Base-by-base conservation (phyloP, 352 stramenopile species). In the Phytopythium litorale region DNA sequence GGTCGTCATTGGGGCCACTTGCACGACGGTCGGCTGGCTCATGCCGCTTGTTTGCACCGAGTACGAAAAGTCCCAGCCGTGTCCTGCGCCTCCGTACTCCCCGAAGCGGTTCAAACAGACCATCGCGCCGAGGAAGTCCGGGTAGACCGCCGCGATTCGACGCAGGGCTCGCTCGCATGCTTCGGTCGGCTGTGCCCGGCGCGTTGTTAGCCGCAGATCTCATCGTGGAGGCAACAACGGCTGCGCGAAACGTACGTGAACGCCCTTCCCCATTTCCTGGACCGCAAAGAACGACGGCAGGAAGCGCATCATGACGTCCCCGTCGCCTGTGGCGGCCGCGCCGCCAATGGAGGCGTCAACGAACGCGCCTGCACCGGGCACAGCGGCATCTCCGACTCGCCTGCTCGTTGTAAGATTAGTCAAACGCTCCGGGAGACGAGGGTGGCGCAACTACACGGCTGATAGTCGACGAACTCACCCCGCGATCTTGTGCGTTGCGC, bases 271-370 rank as follows among this genome's bases (percentile, higher is more conserved):
- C 86, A 94, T 94, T 58, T 93, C 81, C 57, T 92, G 79, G 0
- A 94, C 86, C 0, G 86, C 86, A 38, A 88, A 78, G 65, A 89
- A 95, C 18, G 91, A 84, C 7, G 89, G 91, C 35, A 96, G 50
- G 64, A 97, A 97, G 13, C 89, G 85, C 89, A 97, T 96, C 88
- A 97, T 97, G 32, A 97, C 68, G 65, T 97, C 91, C 28, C 89
- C 91, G 59, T 97, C 89, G 56, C 89, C 89, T 5, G 91, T 97
- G 9, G 86, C 87, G 21, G 89, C 91, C 32, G 86, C 86, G 33
- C 86, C 89, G 1, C 91, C 91, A 12, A 92, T 77, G 16, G 70
- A 64, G 23, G 77, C 91, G 56, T 97, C 88, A 13, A 95, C 89
- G 53, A 96, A 97, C 45, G 84, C 92, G 9, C 89, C 91, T 37